These are phyloP conservation scores for Dryas drummondii DNA, from an alignment of 306 rosid genomes.

Conservation along the genomic window DNA sequence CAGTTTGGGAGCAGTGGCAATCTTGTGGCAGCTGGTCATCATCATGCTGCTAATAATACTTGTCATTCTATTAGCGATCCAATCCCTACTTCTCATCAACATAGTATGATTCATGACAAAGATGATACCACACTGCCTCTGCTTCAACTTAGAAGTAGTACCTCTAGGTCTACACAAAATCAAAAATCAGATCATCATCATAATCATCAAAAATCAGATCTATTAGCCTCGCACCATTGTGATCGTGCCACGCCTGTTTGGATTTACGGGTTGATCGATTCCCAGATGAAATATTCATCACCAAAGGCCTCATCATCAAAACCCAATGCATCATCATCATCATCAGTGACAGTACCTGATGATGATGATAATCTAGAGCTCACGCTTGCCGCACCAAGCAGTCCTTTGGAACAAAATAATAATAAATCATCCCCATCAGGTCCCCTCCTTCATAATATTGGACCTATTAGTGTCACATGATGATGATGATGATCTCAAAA, in stretches of 20 bases:
- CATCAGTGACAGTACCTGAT: slow-evolving; percentile 28
- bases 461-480: slow-evolving; percentile 51
- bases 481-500: no score
- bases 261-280: slow-evolving; percentile 42
- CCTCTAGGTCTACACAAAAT: slow-evolving; percentile 17
- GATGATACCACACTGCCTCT: slow-evolving; percentile 27
- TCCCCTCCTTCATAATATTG: slow-evolving; percentile 36
- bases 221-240: background rate
- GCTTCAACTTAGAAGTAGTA: slow-evolving; percentile 22
- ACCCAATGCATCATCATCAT: slow-evolving; percentile 16
- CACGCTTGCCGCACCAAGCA: slow-evolving; percentile 65
- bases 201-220: slow-evolving; percentile 33
- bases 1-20: slow-evolving; percentile 50
- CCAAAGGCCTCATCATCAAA: slow-evolving; percentile 12
- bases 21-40: slow-evolving; percentile 3
- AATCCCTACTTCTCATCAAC: slow-evolving; percentile 21
- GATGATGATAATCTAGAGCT: slow-evolving; percentile 58
- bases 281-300: slow-evolving; percentile 29
- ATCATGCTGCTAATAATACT: no score
- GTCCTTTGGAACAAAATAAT: slow-evolving; percentile 37
- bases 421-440: slow-evolving; percentile 36
- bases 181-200: slow-evolving; percentile 24
- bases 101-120: background rate
- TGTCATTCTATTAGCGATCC: background rate
- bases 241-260: slow-evolving; percentile 29